phyloP scores from a whole-genome alignment of 106 monocot genomes.

The Dendrobium huoshanense region DNA sequence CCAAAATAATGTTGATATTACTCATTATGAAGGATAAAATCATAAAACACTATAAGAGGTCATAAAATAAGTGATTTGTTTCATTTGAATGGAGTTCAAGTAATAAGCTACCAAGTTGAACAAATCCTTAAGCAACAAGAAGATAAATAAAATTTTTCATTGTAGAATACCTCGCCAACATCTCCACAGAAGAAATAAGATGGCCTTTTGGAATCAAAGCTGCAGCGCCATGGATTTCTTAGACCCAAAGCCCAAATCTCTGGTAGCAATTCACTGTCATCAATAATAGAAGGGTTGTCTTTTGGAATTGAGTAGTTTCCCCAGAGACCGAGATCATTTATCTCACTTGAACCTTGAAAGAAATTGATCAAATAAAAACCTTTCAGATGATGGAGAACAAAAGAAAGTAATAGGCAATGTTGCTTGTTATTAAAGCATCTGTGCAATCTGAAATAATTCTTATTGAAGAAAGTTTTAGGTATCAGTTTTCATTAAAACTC shows the following conservation, averaged over 20 bases:
- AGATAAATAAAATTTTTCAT: constrained; percentile 10
- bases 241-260: constrained; percentile 94
- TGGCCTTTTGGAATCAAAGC: constrained; percentile 75
- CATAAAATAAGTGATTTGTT: background rate
- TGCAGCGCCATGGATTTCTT: constrained; percentile 98
- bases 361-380: background rate
- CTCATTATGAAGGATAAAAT: too few relatives aligned
- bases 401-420: background rate
- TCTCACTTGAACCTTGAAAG: constrained; percentile 38
- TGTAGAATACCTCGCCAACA: constrained; percentile 32
- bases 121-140: constrained; percentile 3
- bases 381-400: background rate
- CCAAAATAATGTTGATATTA: too few relatives aligned
- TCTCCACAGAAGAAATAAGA: constrained; percentile 89
- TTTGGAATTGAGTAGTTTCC: constrained; percentile 91
- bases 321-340: constrained; percentile 59
- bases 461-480: background rate
- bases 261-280: constrained; percentile 35
- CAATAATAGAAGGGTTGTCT: constrained; percentile 58
- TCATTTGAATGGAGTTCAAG: background rate
- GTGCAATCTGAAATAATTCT: background rate
- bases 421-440: background rate
- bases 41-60: background rate
- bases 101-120: background rate
- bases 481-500: constrained; percentile 10